phyloP scores from a whole-genome alignment of 2,329 filamentous ascomycete species.

The Sclerotinia minor region DNA sequence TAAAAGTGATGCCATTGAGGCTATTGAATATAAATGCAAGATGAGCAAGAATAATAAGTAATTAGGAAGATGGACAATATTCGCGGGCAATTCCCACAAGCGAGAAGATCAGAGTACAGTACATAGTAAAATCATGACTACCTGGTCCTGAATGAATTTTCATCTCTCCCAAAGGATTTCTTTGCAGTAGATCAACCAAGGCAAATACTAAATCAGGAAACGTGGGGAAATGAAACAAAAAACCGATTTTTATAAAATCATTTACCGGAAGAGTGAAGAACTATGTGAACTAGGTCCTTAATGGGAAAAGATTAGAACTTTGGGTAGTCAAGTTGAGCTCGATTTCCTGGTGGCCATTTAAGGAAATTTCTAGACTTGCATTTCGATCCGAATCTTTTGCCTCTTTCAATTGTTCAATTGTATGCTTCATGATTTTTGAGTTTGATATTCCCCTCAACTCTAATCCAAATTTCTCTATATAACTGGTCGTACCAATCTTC shows the following conservation, averaged over 20 bases:
- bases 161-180: neutral
- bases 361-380: neutral
- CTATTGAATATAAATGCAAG: too few species aligned
- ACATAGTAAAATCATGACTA: neutral
- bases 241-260: too few species aligned
- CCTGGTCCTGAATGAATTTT: neutral
- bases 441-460: neutral
- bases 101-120: neutral
- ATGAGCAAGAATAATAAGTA: neutral
- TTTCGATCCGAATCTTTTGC: neutral
- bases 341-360: neutral
- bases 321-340: neutral
- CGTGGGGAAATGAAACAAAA: neutral
- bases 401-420: neutral
- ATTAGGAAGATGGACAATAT: neutral
- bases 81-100: neutral
- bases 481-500: neutral
- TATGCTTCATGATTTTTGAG: neutral
- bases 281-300: neutral
- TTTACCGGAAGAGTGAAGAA: too few species aligned
- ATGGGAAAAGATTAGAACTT: neutral
- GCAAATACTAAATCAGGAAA: neutral
- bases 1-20: neutral
- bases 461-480: neutral
- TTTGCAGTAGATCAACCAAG: neutral